Evolutionary conservation across 2,329 filamentous ascomycete species (phyloP).

Genomic region (Dactylellina haptotyla): DNA sequence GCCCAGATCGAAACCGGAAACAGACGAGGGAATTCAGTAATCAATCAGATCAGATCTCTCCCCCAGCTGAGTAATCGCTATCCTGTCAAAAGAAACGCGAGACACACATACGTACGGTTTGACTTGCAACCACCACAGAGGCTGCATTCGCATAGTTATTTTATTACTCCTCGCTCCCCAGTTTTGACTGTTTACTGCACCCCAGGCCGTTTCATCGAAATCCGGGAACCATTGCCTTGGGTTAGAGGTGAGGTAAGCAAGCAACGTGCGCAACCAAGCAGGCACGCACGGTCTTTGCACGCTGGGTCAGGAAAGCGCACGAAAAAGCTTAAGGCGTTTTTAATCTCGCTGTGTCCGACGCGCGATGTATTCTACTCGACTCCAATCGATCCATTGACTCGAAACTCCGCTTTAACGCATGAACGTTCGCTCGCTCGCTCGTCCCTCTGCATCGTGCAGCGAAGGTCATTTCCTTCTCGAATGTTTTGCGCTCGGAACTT

Average conservation of each 20-base stretch:
- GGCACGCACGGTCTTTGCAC: no score
- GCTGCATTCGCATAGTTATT: background rate
- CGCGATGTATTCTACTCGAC: conserved; percentile 22
- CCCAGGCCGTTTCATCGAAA: conserved; percentile 33
- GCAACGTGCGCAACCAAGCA: background rate
- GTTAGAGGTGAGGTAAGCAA: no score
- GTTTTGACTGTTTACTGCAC: conserved; percentile 22
- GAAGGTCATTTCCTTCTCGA: background rate
- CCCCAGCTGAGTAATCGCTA: conserved; percentile 8
- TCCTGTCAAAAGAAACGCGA: background rate
- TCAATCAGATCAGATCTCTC: background rate
- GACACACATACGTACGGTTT: background rate
- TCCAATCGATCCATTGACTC: background rate
- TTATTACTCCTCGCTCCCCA: background rate
- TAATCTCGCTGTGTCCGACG: conserved; percentile 20
- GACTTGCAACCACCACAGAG: no score
- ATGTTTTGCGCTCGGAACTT: background rate
- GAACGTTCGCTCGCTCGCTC: no score
- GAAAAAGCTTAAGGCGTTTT: background rate
- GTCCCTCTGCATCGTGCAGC: background rate
- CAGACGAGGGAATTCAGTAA: background rate
- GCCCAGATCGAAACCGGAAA: no score
- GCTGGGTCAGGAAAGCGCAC: conserved; percentile 3
- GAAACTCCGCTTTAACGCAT: no score
- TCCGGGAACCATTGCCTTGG: conserved; percentile 40